A percentile compares a stretch with the other conserved stretches of the same genome.
Evolutionary conservation across 768 basidiomycete species (phyloP).

Genomic region (Psilocybe tampanensis): DNA sequence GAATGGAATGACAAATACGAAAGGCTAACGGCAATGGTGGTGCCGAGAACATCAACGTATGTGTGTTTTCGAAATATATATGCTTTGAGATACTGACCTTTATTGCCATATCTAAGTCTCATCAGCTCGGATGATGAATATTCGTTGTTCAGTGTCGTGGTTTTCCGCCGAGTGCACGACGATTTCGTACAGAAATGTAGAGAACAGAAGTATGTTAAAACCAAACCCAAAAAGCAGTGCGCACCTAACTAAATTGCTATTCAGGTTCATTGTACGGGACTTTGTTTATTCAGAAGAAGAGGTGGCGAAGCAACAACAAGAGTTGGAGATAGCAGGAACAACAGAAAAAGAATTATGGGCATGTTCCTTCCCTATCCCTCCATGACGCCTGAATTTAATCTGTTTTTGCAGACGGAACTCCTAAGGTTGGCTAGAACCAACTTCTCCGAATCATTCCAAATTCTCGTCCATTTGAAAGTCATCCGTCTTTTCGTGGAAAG

Average conservation of each 20-base stretch:
- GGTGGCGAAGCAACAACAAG: slow-evolving; percentile 77
- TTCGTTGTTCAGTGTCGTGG: slow-evolving; percentile 78
- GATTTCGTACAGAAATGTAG: slow-evolving; percentile 93
- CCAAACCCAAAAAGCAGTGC: background rate
- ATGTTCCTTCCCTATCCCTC: slow-evolving; percentile 24
- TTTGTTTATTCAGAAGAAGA: slow-evolving; percentile 88
- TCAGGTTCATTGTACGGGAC: slow-evolving; percentile 92
- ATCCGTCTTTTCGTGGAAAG: slow-evolving; percentile 92
- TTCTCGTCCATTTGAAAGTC: slow-evolving; percentile 92
- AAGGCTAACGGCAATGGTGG: slow-evolving; percentile 84
- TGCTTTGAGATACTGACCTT: slow-evolving; percentile 1
- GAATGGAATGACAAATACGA: slow-evolving; percentile 94
- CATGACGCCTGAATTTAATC: background rate
- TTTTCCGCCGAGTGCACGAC: slow-evolving; percentile 91
- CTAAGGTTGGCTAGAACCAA: slow-evolving; percentile 89
- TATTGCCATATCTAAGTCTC: slow-evolving; percentile 43
- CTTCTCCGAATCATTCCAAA: slow-evolving; percentile 95
- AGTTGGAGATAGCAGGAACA: slow-evolving; percentile 73
- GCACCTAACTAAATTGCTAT: slow-evolving; percentile 6
- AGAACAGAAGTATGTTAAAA: slow-evolving; percentile 77
- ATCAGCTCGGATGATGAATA: slow-evolving; percentile 90
- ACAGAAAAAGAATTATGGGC: slow-evolving; percentile 99
- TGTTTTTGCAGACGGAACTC: slow-evolving; percentile 75
- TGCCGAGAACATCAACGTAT: slow-evolving; percentile 88
- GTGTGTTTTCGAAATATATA: slow-evolving; percentile 24